Conservation (phyloP, 2,329 filamentous ascomycete genomes). For the Seiridium cupressi region DNA sequence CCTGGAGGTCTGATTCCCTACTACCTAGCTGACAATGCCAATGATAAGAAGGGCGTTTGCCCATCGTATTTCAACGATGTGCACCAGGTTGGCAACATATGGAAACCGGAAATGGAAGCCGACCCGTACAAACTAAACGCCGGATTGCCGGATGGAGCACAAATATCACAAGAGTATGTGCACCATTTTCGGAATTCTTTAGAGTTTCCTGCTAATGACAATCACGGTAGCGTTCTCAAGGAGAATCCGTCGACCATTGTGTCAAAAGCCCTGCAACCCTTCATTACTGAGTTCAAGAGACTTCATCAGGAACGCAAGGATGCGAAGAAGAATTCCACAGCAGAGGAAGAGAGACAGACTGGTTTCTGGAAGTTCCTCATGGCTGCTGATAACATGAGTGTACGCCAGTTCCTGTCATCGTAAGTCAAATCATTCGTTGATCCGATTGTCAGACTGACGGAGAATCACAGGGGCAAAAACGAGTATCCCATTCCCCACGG, state of each 20-base stretch:
- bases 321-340: background rate
- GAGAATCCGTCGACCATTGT: background rate
- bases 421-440: background rate
- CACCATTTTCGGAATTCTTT: too few species aligned
- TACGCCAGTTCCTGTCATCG: slow-evolving; percentile 7
- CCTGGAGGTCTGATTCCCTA: background rate
- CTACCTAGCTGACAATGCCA: background rate
- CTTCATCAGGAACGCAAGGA: slow-evolving; percentile 5
- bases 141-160: background rate
- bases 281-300: background rate
- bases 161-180: background rate
- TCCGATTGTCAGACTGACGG: too few species aligned
- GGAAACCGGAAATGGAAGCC: background rate
- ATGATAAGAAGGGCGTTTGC: background rate
- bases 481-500: too few species aligned
- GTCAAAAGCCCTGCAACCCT: background rate
- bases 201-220: too few species aligned
- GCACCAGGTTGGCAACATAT: background rate
- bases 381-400: slow-evolving; percentile 13
- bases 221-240: background rate
- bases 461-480: too few species aligned
- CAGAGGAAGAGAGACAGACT: background rate
- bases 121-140: background rate
- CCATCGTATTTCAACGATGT: background rate
- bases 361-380: slow-evolving; percentile 11